Evolutionary conservation across 257 asterid genomes (phyloP).

Genomic region (Nicotiana noctiflora): DNA sequence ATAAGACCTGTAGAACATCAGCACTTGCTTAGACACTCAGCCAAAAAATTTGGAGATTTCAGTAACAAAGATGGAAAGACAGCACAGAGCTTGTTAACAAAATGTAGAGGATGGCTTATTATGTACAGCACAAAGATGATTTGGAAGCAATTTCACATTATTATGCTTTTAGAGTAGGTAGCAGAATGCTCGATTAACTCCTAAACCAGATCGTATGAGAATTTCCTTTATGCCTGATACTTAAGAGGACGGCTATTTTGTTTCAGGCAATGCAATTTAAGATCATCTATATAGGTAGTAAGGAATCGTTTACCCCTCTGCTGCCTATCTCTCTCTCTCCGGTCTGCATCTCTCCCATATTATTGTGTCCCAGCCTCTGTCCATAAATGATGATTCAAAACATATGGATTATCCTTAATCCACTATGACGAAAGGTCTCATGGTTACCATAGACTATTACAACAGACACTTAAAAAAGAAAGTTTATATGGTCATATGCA

Average conservation of each 20-base stretch:
- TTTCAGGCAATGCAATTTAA: neutral
- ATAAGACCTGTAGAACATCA: slow-evolving; percentile 59
- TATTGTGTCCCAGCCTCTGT: neutral
- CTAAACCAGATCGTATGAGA: neutral
- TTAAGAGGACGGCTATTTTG: neutral
- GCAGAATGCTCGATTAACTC: neutral
- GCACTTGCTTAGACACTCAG: neutral
- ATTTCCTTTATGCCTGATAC: neutral
- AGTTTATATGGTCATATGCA: neutral
- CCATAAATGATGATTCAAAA: neutral
- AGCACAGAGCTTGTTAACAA: neutral
- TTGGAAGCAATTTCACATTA: neutral
- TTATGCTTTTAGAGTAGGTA: neutral
- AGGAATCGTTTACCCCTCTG: neutral
- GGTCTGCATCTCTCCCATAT: neutral
- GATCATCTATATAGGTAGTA: neutral
- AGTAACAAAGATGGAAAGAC: neutral
- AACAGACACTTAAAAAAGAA: neutral
- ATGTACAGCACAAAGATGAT: neutral
- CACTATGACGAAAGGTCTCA: neutral
- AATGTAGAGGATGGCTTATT: neutral
- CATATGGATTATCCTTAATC: neutral
- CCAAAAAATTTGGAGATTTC: neutral
- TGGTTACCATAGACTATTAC: neutral
- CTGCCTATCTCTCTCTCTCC: neutral